Conservation (phyloP, 176 grass and related monocot species). For the Cymbopogon citratus region DNA sequence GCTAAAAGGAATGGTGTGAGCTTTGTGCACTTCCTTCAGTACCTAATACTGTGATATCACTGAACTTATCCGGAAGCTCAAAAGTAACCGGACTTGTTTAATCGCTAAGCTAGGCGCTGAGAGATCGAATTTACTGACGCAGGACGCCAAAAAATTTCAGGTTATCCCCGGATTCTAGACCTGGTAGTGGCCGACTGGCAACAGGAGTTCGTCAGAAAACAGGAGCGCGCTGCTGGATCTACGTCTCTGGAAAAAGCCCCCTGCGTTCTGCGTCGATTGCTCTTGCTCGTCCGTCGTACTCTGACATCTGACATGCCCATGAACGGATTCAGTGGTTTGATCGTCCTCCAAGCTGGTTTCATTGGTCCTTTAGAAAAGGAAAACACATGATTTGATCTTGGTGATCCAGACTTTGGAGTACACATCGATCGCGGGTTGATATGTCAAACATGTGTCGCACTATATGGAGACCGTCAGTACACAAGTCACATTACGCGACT, state of each 20-base stretch:
- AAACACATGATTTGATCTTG: not conserved
- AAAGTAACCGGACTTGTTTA: not conserved
- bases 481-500: not conserved
- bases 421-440: not conserved
- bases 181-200: not conserved
- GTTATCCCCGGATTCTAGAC: not conserved
- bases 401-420: not conserved
- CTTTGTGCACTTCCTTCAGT: conserved; percentile 2
- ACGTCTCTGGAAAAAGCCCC: not conserved
- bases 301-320: not conserved
- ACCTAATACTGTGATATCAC: conserved; percentile 55
- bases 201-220: not conserved
- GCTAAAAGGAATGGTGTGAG: not conserved
- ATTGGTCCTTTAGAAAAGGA: not conserved
- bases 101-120: not conserved
- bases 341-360: not conserved
- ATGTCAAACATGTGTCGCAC: conserved; percentile 17
- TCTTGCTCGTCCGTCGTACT: not conserved
- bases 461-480: conserved; percentile 17
- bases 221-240: too few species aligned
- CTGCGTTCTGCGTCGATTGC: not conserved
- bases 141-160: not conserved
- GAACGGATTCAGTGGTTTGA: not conserved
- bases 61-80: conserved; percentile 32
- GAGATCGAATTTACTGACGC: not conserved